Percentiles rank a stretch among this genome's conserved stretches.
These are phyloP conservation scores for Breynia disticha DNA, from an alignment of 441 rosid genomes.

Conservation along the genomic window DNA sequence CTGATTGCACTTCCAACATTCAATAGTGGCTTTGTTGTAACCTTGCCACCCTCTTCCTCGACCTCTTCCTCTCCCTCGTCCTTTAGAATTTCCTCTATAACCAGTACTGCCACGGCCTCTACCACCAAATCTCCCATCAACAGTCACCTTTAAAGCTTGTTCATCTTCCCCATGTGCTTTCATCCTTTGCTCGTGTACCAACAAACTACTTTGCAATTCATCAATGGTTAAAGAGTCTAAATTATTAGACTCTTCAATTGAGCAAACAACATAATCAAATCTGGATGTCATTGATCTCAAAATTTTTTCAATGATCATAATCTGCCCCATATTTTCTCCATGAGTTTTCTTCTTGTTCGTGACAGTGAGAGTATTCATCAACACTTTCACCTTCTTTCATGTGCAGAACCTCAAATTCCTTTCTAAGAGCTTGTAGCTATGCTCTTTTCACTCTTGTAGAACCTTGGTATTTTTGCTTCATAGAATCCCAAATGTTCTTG, in stretches of 20 bases:
- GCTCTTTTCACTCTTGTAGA: too few relatives aligned
- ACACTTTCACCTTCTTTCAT: too few relatives aligned
- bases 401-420: too few relatives aligned
- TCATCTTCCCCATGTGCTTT: neutral
- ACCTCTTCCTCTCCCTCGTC: constrained; percentile 6
- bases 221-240: constrained; percentile 2
- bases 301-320: neutral
- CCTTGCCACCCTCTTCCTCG: neutral
- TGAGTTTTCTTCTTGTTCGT: neutral
- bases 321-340: constrained; percentile 6
- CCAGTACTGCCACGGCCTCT: neutral
- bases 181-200: constrained; percentile 6
- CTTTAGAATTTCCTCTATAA: neutral
- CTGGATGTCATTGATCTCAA: neutral
- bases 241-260: constrained; percentile 7
- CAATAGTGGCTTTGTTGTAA: neutral
- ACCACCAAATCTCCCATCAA: neutral
- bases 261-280: constrained; percentile 7
- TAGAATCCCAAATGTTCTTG: too few relatives aligned
- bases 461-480: too few relatives aligned
- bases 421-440: too few relatives aligned
- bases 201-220: constrained; percentile 1
- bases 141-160: neutral
- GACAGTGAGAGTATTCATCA: neutral
- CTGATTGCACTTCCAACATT: constrained; percentile 7